phyloP scores from a whole-genome alignment of 208 protist genomes.

The Trypanosoma cruzi region DNA sequence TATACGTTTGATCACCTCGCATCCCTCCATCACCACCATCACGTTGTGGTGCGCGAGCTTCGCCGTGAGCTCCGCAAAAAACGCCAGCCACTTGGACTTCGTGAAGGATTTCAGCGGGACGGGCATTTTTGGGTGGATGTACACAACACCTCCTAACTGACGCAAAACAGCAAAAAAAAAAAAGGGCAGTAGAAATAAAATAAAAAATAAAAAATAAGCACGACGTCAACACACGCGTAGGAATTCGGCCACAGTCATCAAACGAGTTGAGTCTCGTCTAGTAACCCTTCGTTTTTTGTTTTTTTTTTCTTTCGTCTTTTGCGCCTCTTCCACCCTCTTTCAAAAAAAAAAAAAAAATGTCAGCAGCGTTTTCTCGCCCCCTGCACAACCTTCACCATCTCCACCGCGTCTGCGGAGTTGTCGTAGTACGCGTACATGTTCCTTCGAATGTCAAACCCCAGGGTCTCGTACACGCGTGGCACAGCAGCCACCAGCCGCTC shows the following conservation, averaged over 20 bases:
- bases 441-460: slow-evolving; percentile 53
- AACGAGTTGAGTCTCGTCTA: not conserved
- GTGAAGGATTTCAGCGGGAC: slow-evolving; percentile 58
- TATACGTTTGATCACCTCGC: slow-evolving; percentile 69
- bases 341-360: not conserved
- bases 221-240: not conserved
- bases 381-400: slow-evolving; percentile 47
- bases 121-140: slow-evolving; percentile 45
- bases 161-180: not conserved
- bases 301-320: not conserved
- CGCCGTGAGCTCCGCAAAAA: slow-evolving; percentile 86
- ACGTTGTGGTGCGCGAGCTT: slow-evolving; percentile 86
- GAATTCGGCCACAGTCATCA: too few relatives aligned
- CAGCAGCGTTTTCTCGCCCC: slow-evolving; percentile 17
- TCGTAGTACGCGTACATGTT: slow-evolving; percentile 64
- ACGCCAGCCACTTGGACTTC: slow-evolving; percentile 79
- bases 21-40: slow-evolving; percentile 77
- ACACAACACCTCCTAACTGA: not conserved
- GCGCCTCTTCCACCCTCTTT: not conserved
- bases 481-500: slow-evolving; percentile 35
- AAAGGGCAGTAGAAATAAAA: not conserved
- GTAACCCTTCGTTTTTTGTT: not conserved
- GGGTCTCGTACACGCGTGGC: slow-evolving; percentile 40
- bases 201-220: not conserved
- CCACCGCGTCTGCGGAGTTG: slow-evolving; percentile 51